Conservation (phyloP, 2,329 filamentous ascomycete genomes). For the Lomentospora prolificans region DNA sequence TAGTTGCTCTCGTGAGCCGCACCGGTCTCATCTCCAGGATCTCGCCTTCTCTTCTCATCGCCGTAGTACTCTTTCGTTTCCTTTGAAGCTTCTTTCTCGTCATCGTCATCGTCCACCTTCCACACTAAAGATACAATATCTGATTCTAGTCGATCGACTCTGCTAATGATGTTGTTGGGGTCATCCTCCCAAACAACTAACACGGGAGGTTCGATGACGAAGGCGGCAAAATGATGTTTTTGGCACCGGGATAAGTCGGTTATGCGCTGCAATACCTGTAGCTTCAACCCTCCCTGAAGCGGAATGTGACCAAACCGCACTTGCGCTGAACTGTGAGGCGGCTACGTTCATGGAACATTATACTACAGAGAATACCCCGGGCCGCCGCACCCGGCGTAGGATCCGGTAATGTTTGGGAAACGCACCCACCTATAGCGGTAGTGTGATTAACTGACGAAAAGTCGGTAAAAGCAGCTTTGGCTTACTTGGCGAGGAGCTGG, state of each 20-base stretch:
- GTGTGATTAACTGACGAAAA: no score
- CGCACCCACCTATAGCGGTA: no score
- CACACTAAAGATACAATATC: slow-evolving; percentile 50
- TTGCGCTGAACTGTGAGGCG: no score
- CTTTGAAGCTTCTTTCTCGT: slow-evolving; percentile 30
- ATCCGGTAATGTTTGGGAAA: no score
- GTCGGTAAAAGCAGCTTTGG: no score
- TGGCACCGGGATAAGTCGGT: slow-evolving; percentile 47
- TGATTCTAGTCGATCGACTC: slow-evolving; percentile 40
- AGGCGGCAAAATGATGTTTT: slow-evolving; percentile 58
- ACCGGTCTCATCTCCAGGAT: slow-evolving; percentile 34
- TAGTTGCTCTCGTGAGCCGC: slow-evolving; percentile 43
- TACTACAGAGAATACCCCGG: no score
- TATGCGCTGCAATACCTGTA: slow-evolving; percentile 53
- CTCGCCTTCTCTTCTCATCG: slow-evolving; percentile 31
- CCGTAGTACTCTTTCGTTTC: slow-evolving; percentile 27
- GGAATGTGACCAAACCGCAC: slow-evolving; percentile 49
- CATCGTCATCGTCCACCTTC: slow-evolving; percentile 29
- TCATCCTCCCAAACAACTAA: slow-evolving; percentile 58
- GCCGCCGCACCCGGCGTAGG: no score
- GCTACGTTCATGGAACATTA: no score
- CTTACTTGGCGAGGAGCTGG: no score
- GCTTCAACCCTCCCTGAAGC: slow-evolving; percentile 43
- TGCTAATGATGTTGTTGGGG: slow-evolving; percentile 41
- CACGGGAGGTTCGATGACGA: slow-evolving; percentile 46